These are phyloP conservation scores for Aurantiochytrium sp. DNA, from an alignment of 108 stramenopile genomes.

Conservation along the genomic window DNA sequence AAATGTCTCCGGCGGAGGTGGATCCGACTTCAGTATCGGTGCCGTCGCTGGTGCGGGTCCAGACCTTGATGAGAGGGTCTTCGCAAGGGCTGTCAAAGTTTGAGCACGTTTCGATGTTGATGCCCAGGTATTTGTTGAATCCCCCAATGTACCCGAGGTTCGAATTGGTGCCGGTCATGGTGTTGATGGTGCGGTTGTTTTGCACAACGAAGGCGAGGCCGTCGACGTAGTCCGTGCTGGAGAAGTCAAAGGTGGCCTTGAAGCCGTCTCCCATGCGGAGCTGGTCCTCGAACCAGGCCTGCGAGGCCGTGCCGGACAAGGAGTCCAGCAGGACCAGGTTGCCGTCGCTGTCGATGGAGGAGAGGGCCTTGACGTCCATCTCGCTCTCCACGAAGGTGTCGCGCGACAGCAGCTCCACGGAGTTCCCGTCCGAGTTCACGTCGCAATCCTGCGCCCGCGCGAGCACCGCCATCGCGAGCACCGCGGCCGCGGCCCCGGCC, in stretches of 20 bases:
- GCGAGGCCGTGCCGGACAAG: neutral
- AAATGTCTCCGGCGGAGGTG: neutral
- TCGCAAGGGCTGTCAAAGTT: neutral
- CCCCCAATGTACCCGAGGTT: neutral
- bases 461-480: neutral
- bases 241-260: neutral
- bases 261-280: neutral
- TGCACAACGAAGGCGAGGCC: neutral
- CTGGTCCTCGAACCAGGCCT: neutral
- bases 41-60: neutral
- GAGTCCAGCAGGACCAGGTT: too few relatives aligned
- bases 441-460: neutral
- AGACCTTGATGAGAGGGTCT: neutral
- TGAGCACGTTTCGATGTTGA: neutral
- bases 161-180: neutral
- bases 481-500: neutral
- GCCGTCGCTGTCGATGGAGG: too few relatives aligned
- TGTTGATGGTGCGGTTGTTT: neutral
- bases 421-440: too few relatives aligned
- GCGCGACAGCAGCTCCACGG: neutral
- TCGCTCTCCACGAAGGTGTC: neutral
- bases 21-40: neutral
- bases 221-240: neutral
- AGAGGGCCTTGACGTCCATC: too few relatives aligned
- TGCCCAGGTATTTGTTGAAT: neutral